Percentiles rank a stretch among this genome's conserved stretches.
phyloP scores from a whole-genome alignment of 2,329 filamentous ascomycete species.

The Penicillium corylophilum region DNA sequence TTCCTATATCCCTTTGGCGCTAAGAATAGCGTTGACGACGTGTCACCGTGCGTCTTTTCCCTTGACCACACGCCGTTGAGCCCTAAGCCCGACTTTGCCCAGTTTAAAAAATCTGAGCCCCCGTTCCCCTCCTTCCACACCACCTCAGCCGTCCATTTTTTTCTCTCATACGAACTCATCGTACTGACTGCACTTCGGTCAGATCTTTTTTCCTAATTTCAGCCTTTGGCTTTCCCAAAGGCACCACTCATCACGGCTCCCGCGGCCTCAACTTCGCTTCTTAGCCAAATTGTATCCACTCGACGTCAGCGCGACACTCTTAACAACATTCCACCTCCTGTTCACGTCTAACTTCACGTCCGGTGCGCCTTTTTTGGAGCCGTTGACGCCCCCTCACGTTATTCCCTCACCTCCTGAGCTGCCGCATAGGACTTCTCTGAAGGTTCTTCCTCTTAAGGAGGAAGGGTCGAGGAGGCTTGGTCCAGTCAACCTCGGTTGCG shows the following conservation, averaged over 20 bases:
- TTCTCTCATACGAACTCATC: conserved; percentile 16
- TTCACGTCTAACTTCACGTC: conserved; percentile 29
- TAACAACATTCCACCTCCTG: conserved; percentile 49
- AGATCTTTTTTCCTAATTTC: conserved; percentile 5
- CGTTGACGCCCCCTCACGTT: conserved; percentile 44
- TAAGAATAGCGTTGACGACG: not conserved
- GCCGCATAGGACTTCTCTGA: conserved; percentile 99
- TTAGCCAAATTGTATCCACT: conserved; percentile 46
- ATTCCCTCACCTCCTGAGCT: conserved; percentile 73
- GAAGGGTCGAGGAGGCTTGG: conserved; percentile 99
- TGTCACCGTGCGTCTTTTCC: conserved; percentile 15
- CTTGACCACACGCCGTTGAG: conserved; percentile 14
- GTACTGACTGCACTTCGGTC: not conserved
- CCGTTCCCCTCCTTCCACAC: conserved; percentile 1
- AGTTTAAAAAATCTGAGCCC: conserved; percentile 18
- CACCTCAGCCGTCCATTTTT: conserved; percentile 16
- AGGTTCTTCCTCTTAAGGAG: conserved; percentile 99
- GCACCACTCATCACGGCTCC: conserved; percentile 41
- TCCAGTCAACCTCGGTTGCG: conserved; percentile 85
- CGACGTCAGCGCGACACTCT: conserved; percentile 46
- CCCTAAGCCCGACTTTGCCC: conserved; percentile 19
- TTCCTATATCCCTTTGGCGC: not conserved
- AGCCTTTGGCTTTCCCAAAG: conserved; percentile 45
- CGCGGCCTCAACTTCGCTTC: conserved; percentile 31
- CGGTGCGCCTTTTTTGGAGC: conserved; percentile 40